phyloP scores from a whole-genome alignment of 2,329 filamentous ascomycete species.

The Xylaria sp. region DNA sequence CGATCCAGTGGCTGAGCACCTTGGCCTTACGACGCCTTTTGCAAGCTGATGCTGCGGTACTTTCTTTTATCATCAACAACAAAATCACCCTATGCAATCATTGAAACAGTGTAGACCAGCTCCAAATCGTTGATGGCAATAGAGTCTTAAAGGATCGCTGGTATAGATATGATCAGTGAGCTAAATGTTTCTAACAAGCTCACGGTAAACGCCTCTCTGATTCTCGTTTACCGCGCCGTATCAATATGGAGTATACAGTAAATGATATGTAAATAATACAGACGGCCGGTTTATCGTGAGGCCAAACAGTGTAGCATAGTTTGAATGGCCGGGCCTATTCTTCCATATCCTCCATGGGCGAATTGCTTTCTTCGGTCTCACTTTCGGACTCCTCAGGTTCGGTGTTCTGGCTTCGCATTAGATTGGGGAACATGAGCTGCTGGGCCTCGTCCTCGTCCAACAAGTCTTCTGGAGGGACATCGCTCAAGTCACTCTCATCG shows the following conservation, averaged over 20 bases:
- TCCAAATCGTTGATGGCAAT: not conserved
- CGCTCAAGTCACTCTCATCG: conserved; percentile 76
- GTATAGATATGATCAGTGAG: conserved; percentile 1
- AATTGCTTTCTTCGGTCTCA: conserved; percentile 29
- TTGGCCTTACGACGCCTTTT: conserved; percentile 16
- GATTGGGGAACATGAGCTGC: conserved; percentile 64
- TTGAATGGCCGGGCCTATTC: not conserved
- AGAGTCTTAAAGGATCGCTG: not conserved
- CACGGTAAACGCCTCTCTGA: not conserved
- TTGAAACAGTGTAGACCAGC: not conserved
- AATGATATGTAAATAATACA: conserved; percentile 1
- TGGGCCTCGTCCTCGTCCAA: conserved; percentile 66
- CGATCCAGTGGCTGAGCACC: conserved; percentile 28
- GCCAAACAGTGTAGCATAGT: not conserved
- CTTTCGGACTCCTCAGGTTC: conserved; percentile 29
- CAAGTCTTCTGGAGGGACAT: conserved; percentile 62
- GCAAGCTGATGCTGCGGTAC: not conserved
- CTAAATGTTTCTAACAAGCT: not conserved
- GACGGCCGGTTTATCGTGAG: not conserved
- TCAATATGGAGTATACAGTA: not conserved
- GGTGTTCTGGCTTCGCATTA: conserved; percentile 48
- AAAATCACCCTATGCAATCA: not conserved
- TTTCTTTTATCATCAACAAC: not conserved
- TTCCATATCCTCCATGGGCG: conserved; percentile 28
- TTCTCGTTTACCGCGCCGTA: conserved; percentile 1